A percentile compares a stretch with the other conserved stretches of the same genome.
These are phyloP conservation scores for Pyricularia pennisetigena DNA, from an alignment of 2,329 filamentous ascomycete genomes.

Conservation along the genomic window DNA sequence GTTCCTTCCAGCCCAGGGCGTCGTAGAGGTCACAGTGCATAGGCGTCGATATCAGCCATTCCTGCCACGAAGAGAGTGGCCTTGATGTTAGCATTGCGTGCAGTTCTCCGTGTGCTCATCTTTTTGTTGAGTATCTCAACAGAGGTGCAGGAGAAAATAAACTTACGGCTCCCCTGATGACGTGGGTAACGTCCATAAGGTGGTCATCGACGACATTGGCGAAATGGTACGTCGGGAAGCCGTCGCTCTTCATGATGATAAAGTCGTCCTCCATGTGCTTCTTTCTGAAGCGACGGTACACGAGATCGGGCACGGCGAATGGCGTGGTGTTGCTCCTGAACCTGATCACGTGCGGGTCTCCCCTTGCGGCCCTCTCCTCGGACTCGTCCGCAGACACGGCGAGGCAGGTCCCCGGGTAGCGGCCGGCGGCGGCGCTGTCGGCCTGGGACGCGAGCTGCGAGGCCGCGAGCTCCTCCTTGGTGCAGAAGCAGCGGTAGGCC, in stretches of 20 bases:
- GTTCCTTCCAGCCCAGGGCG: slow-evolving; percentile 64
- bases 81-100: no score
- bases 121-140: no score
- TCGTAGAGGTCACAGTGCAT: slow-evolving; percentile 62
- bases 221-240: slow-evolving; percentile 90
- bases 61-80: slow-evolving; percentile 31
- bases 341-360: slow-evolving; percentile 68
- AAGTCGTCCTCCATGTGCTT: slow-evolving; percentile 61
- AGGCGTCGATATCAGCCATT: slow-evolving; percentile 94
- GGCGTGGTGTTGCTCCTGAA: slow-evolving; percentile 56
- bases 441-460: slow-evolving; percentile 41
- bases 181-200: slow-evolving; percentile 90
- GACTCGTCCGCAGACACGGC: slow-evolving; percentile 58
- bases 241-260: slow-evolving; percentile 84
- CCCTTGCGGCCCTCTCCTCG: slow-evolving; percentile 54
- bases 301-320: slow-evolving; percentile 61
- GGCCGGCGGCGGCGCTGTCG: slow-evolving; percentile 22
- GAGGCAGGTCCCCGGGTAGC: slow-evolving; percentile 59
- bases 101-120: no score
- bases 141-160: neutral
- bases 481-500: slow-evolving; percentile 93
- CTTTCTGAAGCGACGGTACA: slow-evolving; percentile 62
- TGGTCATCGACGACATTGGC: slow-evolving; percentile 97
- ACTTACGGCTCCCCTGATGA: slow-evolving; percentile 73
- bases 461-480: slow-evolving; percentile 55